Conservation (phyloP, 164 flowering plant species). For the Brasenia schreberi region DNA sequence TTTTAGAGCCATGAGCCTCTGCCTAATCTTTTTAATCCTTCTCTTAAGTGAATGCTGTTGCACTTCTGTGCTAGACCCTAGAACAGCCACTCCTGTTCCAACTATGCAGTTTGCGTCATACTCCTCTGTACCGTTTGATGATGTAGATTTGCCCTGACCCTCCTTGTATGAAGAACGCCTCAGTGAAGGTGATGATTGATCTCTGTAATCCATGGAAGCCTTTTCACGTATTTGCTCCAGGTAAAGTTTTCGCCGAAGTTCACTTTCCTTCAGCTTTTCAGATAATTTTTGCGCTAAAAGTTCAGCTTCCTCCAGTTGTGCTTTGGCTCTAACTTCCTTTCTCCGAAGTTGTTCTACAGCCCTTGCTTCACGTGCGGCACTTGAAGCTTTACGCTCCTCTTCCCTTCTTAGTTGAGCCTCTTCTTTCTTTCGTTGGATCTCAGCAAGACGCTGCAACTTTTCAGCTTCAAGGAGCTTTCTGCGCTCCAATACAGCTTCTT, state of each 20-base stretch:
- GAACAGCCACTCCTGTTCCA: slow-evolving; percentile 22
- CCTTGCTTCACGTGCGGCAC: slow-evolving; percentile 91
- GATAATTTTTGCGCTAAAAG: slow-evolving; percentile 85
- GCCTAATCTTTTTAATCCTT: slow-evolving; percentile 77
- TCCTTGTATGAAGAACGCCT: slow-evolving; percentile 58
- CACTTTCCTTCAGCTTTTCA: slow-evolving; percentile 90
- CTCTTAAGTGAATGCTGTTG: slow-evolving; percentile 54
- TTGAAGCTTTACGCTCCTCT: slow-evolving; percentile 92
- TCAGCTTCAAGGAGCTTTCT: slow-evolving; percentile 80
- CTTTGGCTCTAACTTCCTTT: slow-evolving; percentile 79
- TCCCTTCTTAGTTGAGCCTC: slow-evolving; percentile 91
- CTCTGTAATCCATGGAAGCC: slow-evolving; percentile 94
- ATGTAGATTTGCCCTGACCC: slow-evolving; percentile 34
- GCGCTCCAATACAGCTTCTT: slow-evolving; percentile 94
- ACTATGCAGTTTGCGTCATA: slow-evolving; percentile 23
- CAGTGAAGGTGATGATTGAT: slow-evolving; percentile 79
- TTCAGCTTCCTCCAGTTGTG: slow-evolving; percentile 97
- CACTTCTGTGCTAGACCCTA: slow-evolving; percentile 20
- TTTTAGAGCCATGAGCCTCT: slow-evolving; percentile 86
- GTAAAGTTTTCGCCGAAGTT: slow-evolving; percentile 82
- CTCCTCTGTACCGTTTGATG: slow-evolving; percentile 37
- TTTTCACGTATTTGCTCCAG: slow-evolving; percentile 89
- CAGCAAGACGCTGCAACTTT: slow-evolving; percentile 90
- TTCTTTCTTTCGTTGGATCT: slow-evolving; percentile 80
- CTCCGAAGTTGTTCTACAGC: slow-evolving; percentile 75